A percentile compares a stretch with the other conserved stretches of the same genome.
These are phyloP conservation scores for Patellifolia procumbens DNA, from an alignment of 179 eudicot genomes.

Conservation along the genomic window DNA sequence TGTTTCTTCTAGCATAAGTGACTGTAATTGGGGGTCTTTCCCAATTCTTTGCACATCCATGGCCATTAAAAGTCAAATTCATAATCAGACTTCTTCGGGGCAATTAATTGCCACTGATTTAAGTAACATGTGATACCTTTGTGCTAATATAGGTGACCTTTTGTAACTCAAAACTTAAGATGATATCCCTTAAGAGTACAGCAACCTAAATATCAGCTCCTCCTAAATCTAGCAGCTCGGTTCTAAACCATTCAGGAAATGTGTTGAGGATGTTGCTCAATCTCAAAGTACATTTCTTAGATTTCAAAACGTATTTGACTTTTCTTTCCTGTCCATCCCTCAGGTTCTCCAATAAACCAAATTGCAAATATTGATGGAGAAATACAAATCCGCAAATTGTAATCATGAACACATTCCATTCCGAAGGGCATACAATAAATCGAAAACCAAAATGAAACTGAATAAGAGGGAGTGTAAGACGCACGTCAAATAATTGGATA, in stretches of 20 bases:
- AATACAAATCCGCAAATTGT: background rate
- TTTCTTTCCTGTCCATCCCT: background rate
- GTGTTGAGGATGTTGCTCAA: background rate
- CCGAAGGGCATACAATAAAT: background rate
- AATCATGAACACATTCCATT: background rate
- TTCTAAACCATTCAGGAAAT: background rate
- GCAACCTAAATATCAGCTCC: background rate
- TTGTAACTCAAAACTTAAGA: background rate
- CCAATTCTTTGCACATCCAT: no score
- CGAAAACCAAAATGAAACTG: background rate
- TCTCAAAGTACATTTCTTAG: background rate
- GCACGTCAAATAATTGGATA: conserved; percentile 84
- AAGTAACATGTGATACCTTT: background rate
- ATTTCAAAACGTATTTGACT: background rate
- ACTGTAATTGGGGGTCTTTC: no score
- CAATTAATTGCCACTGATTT: background rate
- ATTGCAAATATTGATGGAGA: background rate
- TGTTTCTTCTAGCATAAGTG: no score
- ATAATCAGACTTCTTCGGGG: background rate
- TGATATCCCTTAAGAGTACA: background rate
- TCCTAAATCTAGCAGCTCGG: no score
- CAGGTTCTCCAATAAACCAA: background rate
- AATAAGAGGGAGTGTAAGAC: conserved; percentile 27
- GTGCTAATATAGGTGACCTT: background rate
- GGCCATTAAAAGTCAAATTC: background rate